phyloP scores from a whole-genome alignment of 306 rosid species.

The Cucumis melo region DNA sequence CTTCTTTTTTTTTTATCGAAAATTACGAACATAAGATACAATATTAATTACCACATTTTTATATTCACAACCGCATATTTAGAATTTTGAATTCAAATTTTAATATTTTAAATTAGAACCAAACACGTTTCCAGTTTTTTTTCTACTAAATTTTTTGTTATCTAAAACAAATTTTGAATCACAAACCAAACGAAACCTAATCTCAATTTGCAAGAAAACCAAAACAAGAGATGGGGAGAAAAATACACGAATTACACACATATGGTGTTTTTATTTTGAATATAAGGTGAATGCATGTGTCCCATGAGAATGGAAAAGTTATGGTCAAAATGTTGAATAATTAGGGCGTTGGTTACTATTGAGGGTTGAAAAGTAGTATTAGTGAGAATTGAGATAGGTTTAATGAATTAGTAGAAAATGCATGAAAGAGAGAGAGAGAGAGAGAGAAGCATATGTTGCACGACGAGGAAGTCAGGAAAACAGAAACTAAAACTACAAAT shows the following conservation, averaged over 20 bases:
- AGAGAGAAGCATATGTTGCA: no score
- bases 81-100: no score
- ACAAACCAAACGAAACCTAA: no score
- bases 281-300: background rate
- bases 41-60: no score
- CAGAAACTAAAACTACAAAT: background rate
- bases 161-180: no score
- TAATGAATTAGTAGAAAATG: background rate
- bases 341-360: background rate
- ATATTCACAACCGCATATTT: no score
- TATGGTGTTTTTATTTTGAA: background rate
- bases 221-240: background rate
- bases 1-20: no score
- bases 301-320: background rate
- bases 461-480: background rate
- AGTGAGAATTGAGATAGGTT: background rate
- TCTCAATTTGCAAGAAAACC: background rate
- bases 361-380: background rate
- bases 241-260: background rate
- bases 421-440: background rate
- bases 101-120: no score
- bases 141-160: no score
- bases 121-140: no score
- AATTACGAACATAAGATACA: no score
- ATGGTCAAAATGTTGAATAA: background rate